These are phyloP conservation scores for Xylaria longipes DNA, from an alignment of 495 filamentous ascomycete genomes.

Conservation along the genomic window DNA sequence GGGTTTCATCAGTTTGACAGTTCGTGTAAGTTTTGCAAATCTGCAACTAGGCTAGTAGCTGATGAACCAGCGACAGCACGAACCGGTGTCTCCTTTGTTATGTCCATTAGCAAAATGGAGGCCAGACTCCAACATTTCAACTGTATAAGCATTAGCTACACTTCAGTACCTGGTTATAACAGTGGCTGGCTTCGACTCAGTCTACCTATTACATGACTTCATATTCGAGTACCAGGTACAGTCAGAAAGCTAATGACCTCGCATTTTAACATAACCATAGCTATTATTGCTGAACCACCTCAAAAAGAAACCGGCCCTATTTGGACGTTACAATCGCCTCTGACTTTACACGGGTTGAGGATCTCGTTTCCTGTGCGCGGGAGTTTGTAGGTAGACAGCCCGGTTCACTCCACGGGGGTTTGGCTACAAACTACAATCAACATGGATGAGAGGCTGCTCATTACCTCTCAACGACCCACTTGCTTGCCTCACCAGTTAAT, in stretches of 20 bases:
- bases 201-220: background rate
- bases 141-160: background rate
- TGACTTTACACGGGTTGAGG: background rate
- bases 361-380: background rate
- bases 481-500: slow-evolving; percentile 13
- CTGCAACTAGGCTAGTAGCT: slow-evolving; percentile 24
- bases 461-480: slow-evolving; percentile 18
- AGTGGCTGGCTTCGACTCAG: background rate
- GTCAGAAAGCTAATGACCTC: background rate
- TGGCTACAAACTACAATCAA: slow-evolving; percentile 1
- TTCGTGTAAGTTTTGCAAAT: slow-evolving; percentile 5
- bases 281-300: background rate
- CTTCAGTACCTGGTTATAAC: background rate
- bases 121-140: background rate
- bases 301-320: background rate
- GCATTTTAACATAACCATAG: background rate
- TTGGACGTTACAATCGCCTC: slow-evolving; percentile 11
- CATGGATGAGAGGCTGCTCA: slow-evolving; percentile 11
- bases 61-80: slow-evolving; percentile 8
- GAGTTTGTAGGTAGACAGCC: slow-evolving; percentile 8
- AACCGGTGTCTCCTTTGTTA: background rate
- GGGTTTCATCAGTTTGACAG: slow-evolving; percentile 7
- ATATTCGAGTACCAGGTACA: background rate
- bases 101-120: background rate
- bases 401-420: background rate